Base-by-base conservation (phyloP, 768 basidiomycete genomes). In the Suillus placidus region DNA sequence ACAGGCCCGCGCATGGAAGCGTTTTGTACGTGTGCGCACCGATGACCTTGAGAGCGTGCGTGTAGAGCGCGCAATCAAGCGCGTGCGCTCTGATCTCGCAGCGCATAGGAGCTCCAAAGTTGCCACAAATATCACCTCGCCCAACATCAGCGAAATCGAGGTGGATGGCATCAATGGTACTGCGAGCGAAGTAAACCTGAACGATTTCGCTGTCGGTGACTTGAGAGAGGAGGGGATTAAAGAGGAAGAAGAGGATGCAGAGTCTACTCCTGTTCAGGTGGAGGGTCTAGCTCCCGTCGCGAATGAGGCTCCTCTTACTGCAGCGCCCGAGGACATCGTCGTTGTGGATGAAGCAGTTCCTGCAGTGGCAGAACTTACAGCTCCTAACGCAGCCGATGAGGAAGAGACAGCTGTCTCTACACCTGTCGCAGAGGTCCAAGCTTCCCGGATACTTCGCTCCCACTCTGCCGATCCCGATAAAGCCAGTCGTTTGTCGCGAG, bases 21-120 rank as follows among this genome's bases (percentile, higher is more conserved):
- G 90, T 18, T 97, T 97, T 71, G 90, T 95, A 63, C 83, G 88
- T 55, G 92, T 95, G 9, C 85, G 94, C 64, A 90, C 88, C 4
- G 94, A 96, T 72, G 95, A 97, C 76, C 78, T 96, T 60, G 89
- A 95, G 80, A 94, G 93, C 70, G 89, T 89, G 7, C 87, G 94
- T 52, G 88, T 92, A 47, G 93, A 95, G 80, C 84, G 93, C 68
- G 91, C 94, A 5, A 91, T 95, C 78, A 94, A 94, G 80, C 88
- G 92, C 35, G 92, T 93, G 23, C 82, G 93, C 63, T 93, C 91
- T 54, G 94, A 96, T 79, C 80, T 94, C 26, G 92, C 91, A 12
- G 88, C 88, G 13, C 93, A 95, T 72, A 77, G 83, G 62, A 79
- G 85, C 52, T 77, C 80, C 20, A 80, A 69, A 72, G 72, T 35